These are phyloP conservation scores for Malassezia sp. DNA, from an alignment of 1,284 basidiomycete genomes.

Conservation along the genomic window DNA sequence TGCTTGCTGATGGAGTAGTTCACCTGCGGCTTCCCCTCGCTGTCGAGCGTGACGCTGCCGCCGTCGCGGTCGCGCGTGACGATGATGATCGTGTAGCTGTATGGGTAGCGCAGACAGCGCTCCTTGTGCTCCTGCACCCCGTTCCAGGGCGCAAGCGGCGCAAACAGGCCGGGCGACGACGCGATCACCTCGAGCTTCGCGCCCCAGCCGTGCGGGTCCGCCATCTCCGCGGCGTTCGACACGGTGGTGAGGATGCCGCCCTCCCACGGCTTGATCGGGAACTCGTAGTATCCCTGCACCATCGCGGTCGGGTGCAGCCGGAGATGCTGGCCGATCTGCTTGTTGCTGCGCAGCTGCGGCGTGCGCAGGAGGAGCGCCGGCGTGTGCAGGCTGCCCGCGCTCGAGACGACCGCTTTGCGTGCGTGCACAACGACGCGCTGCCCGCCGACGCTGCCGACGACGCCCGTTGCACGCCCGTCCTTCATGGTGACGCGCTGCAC, in stretches of 20 bases:
- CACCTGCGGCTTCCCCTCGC: conserved; percentile 43
- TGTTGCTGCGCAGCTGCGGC: conserved; percentile 48
- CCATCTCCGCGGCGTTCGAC: conserved; percentile 35
- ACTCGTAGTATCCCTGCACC: conserved; percentile 48
- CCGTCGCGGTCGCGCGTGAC: conserved; percentile 42
- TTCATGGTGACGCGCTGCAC: conserved; percentile 48
- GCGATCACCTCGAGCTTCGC: conserved; percentile 50
- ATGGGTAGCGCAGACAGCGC: conserved; percentile 41
- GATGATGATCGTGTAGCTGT: conserved; percentile 42
- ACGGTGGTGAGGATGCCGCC: conserved; percentile 50
- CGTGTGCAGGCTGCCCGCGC: conserved; percentile 48
- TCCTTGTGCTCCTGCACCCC: conserved; percentile 47
- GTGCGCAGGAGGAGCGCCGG: conserved; percentile 49
- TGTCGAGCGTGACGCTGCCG: conserved; percentile 47
- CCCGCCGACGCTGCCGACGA: conserved; percentile 31
- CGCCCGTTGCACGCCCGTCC: conserved; percentile 32
- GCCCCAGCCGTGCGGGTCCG: conserved; percentile 43
- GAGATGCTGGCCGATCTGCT: conserved; percentile 49
- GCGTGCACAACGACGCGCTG: conserved; percentile 41
- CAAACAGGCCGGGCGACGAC: conserved; percentile 46
- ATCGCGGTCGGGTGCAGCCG: conserved; percentile 49
- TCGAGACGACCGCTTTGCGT: conserved; percentile 47
- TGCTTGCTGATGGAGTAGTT: conserved; percentile 47
- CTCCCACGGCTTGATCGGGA: conserved; percentile 49
- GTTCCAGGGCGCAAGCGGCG: conserved; percentile 45